A percentile compares a stretch with the other conserved stretches of the same genome.
These are phyloP conservation scores for Xerophyta viscosa DNA, from an alignment of 106 monocot genomes.

Conservation along the genomic window DNA sequence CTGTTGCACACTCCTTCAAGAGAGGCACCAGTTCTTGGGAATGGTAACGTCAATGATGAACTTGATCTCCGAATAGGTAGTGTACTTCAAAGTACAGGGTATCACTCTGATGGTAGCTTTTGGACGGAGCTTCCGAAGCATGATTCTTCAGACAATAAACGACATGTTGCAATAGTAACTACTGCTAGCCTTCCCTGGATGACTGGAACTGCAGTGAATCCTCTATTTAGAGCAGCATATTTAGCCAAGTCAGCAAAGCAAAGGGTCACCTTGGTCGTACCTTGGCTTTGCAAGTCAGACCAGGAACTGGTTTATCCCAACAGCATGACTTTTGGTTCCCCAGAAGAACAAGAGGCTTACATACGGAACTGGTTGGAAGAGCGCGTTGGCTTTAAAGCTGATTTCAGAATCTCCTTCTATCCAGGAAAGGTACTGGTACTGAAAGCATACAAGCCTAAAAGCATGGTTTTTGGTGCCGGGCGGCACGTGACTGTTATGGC, in stretches of 20 bases:
- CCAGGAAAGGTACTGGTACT: slow-evolving; percentile 72
- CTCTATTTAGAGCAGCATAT: slow-evolving; percentile 91
- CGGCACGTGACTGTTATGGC: too few species aligned
- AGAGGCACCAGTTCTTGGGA: slow-evolving; percentile 25
- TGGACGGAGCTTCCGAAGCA: slow-evolving; percentile 29
- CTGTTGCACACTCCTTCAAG: slow-evolving; percentile 29
- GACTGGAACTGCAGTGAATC: slow-evolving; percentile 98
- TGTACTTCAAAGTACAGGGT: slow-evolving; percentile 75
- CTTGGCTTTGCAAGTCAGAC: slow-evolving; percentile 92
- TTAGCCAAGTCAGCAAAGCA: slow-evolving; percentile 71
- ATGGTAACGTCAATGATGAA: slow-evolving; percentile 48
- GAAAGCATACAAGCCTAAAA: too few species aligned
- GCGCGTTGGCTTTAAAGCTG: slow-evolving; percentile 78
- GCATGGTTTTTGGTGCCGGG: too few species aligned
- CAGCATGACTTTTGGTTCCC: slow-evolving; percentile 61
- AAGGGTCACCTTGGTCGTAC: slow-evolving; percentile 86
- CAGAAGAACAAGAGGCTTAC: slow-evolving; percentile 90
- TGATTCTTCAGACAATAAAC: slow-evolving; percentile 32
- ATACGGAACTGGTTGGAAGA: slow-evolving; percentile 92
- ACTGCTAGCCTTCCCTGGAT: slow-evolving; percentile 99
- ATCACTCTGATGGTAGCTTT: slow-evolving; percentile 57
- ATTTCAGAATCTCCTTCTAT: slow-evolving; percentile 98
- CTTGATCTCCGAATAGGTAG: slow-evolving; percentile 82
- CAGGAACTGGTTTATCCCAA: slow-evolving; percentile 96
- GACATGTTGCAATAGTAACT: slow-evolving; percentile 88